Percentiles rank a stretch among this genome's conserved stretches.
Evolutionary conservation across 495 filamentous ascomycete genomes (phyloP).

Genomic region (Aspergillus leporis): DNA sequence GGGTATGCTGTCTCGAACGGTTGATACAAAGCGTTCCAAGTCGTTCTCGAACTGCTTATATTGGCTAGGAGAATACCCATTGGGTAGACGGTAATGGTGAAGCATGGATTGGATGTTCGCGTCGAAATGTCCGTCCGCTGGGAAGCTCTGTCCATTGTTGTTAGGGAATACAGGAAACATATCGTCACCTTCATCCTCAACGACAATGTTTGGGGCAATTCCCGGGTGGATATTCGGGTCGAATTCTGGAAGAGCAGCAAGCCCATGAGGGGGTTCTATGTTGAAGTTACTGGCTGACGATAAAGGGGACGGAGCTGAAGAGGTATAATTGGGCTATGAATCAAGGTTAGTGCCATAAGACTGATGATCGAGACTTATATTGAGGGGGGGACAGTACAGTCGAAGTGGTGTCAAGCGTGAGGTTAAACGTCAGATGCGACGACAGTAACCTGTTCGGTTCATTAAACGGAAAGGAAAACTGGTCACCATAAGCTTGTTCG

Average conservation of each 20-base stretch:
- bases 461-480: too few species aligned
- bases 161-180: neutral
- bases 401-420: neutral
- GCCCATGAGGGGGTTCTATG: neutral
- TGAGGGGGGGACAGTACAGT: neutral
- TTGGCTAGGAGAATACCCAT: neutral
- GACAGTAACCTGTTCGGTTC: too few species aligned
- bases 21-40: neutral
- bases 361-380: neutral
- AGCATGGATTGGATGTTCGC: neutral
- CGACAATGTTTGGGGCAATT: neutral
- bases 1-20: neutral
- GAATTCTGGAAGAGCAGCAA: neutral
- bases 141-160: neutral
- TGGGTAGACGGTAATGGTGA: neutral
- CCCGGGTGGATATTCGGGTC: neutral
- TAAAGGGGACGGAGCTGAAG: neutral
- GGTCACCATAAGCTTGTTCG: too few species aligned
- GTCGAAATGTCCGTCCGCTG: neutral
- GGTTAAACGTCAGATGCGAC: neutral
- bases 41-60: neutral
- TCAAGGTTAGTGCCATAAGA: neutral
- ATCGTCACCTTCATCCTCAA: neutral
- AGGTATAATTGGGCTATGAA: neutral
- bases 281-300: neutral